These are phyloP conservation scores for Candida suzukii DNA, from an alignment of 805 yeast species.

Conservation along the genomic window DNA sequence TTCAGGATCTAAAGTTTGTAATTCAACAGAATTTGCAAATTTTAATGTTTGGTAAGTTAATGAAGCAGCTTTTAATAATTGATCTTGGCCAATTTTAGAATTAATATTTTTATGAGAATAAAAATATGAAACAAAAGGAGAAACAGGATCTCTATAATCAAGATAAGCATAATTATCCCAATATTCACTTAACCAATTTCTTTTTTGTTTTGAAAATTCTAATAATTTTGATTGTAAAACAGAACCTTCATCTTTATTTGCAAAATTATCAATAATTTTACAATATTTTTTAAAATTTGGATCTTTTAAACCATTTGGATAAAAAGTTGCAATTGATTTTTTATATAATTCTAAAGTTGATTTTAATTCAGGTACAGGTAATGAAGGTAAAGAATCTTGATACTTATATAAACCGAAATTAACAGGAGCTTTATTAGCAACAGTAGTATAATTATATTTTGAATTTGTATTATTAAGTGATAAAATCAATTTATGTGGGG, in stretches of 20 bases:
- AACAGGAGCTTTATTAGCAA: conserved; percentile 1
- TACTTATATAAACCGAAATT: conserved; percentile 66
- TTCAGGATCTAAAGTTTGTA: conserved; percentile 76
- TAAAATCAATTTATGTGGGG: neutral
- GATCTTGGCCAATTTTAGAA: conserved; percentile 48
- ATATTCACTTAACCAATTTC: conserved; percentile 86
- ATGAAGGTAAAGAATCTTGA: conserved; percentile 69
- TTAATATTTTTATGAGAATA: conserved; percentile 74
- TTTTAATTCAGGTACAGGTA: conserved; percentile 81
- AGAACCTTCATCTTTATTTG: conserved; percentile 44
- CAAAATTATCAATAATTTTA: conserved; percentile 58
- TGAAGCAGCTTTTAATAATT: conserved; percentile 69
- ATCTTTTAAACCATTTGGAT: conserved; percentile 42
- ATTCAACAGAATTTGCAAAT: conserved; percentile 61
- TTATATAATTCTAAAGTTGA: conserved; percentile 67
- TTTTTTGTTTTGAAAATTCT: conserved; percentile 45
- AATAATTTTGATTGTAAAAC: conserved; percentile 68
- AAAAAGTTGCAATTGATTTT: conserved; percentile 64
- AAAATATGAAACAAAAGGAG: conserved; percentile 89
- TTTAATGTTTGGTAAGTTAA: conserved; percentile 59
- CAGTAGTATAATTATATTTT: neutral
- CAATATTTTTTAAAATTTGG: conserved; percentile 32
- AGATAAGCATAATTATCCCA: conserved; percentile 95
- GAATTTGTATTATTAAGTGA: too few species aligned
- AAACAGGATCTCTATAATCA: conserved; percentile 88